A percentile compares a stretch with the other conserved stretches of the same genome.
Evolutionary conservation across 2,329 filamentous ascomycete species (phyloP).

Genomic region (Fusarium duplospermum): DNA sequence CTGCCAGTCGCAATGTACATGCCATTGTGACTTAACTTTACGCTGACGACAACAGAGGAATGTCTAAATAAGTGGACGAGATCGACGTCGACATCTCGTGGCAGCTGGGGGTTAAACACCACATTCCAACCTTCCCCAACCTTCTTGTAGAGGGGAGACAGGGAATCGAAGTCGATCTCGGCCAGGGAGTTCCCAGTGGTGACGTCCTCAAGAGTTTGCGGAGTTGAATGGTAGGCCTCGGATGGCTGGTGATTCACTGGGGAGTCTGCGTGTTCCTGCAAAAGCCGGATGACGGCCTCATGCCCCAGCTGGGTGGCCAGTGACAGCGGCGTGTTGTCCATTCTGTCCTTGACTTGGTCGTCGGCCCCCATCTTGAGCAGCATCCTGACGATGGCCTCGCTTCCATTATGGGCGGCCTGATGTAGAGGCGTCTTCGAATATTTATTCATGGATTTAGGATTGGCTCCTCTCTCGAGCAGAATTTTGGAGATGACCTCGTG

Average conservation of each 20-base stretch:
- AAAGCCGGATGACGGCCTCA: background rate
- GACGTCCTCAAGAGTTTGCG: background rate
- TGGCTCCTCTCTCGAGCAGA: background rate
- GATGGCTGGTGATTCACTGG: background rate
- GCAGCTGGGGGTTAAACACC: background rate
- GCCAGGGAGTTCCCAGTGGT: background rate
- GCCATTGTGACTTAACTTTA: background rate
- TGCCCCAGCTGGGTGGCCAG: background rate
- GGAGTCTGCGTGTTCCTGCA: background rate
- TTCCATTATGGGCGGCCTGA: background rate
- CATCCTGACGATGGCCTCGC: background rate
- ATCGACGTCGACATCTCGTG: background rate
- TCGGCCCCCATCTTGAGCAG: background rate
- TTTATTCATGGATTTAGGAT: background rate
- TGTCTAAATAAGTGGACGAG: background rate
- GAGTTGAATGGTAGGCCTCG: background rate
- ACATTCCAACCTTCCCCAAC: background rate
- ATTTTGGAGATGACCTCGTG: background rate
- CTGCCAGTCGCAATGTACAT: background rate
- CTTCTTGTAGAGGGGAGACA: background rate
- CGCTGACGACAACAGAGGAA: background rate
- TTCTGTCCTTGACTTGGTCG: background rate
- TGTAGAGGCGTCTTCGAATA: background rate
- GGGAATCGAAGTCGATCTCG: background rate
- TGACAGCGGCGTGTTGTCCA: background rate